A percentile compares a stretch with the other conserved stretches of the same genome.
phyloP scores from a whole-genome alignment of 1,284 basidiomycete genomes.

The Pseudozyma sp. region DNA sequence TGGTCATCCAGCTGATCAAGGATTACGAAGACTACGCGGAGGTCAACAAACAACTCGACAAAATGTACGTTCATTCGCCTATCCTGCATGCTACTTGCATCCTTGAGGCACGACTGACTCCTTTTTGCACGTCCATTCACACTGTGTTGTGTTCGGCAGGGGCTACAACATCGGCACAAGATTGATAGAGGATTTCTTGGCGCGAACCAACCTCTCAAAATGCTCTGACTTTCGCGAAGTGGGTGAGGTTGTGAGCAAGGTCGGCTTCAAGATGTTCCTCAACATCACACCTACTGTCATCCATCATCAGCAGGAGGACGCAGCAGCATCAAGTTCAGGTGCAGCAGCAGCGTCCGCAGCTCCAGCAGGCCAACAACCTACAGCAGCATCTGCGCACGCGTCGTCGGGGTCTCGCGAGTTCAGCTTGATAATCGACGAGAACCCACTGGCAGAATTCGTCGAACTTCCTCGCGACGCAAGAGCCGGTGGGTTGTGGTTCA shows the following conservation, averaged over 20 bases:
- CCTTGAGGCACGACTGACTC: background rate
- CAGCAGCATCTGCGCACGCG: slow-evolving; percentile 14
- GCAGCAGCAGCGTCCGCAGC: slow-evolving; percentile 16
- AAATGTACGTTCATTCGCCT: slow-evolving; percentile 71
- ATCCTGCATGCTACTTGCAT: background rate
- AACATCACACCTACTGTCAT: slow-evolving; percentile 88
- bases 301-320: slow-evolving; percentile 71
- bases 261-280: slow-evolving; percentile 98
- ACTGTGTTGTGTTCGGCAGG: slow-evolving; percentile 72
- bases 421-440: slow-evolving; percentile 89
- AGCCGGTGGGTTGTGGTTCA: slow-evolving; percentile 85
- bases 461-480: slow-evolving; percentile 90
- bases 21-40: slow-evolving; percentile 98
- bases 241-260: slow-evolving; percentile 72
- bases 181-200: slow-evolving; percentile 96
- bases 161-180: slow-evolving; percentile 98
- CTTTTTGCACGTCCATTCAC: background rate
- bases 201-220: slow-evolving; percentile 76
- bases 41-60: slow-evolving; percentile 76
- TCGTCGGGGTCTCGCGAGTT: slow-evolving; percentile 72
- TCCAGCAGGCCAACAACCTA: slow-evolving; percentile 10
- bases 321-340: slow-evolving; percentile 11
- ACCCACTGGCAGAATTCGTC: slow-evolving; percentile 95
- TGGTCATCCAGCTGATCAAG: slow-evolving; percentile 97
- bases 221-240: slow-evolving; percentile 93